These are phyloP conservation scores for Hypocrella siamensis DNA, from an alignment of 2,329 filamentous ascomycete species.

Conservation along the genomic window DNA sequence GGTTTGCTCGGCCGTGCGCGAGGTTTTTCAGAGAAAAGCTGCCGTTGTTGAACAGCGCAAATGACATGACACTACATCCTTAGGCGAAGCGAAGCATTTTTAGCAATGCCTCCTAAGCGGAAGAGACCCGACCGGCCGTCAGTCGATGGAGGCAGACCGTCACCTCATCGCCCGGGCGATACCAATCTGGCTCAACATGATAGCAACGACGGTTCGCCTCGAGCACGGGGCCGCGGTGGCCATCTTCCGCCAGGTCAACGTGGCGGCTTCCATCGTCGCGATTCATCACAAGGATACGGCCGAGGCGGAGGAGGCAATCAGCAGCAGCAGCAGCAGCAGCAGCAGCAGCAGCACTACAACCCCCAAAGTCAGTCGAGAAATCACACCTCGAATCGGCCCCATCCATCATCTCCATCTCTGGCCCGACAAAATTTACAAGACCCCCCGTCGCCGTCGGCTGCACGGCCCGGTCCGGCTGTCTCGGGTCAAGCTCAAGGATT, in stretches of 20 bases:
- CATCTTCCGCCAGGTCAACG: constrained; percentile 22
- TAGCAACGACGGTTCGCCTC: constrained; percentile 31
- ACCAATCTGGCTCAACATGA: constrained; percentile 42
- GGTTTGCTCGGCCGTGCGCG: no score
- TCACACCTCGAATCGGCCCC: constrained; percentile 7
- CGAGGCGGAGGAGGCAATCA: constrained; percentile 10
- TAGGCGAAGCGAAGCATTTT: constrained; percentile 6
- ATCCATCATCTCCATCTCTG: constrained; percentile 9
- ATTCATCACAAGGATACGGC: constrained; percentile 26
- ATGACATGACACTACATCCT: constrained; percentile 16
- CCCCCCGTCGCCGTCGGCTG: constrained; percentile 1
- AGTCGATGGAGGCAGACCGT: constrained; percentile 36
- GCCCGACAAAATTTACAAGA: constrained; percentile 9
- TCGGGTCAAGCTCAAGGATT: neutral
- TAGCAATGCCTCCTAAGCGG: constrained; percentile 41
- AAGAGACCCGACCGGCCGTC: constrained; percentile 38
- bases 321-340: constrained; percentile 8
- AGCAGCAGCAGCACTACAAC: constrained; percentile 6
- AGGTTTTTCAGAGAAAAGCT: no score
- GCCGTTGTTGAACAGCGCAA: constrained; percentile 10
- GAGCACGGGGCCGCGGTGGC: constrained; percentile 27
- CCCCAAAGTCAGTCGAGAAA: constrained; percentile 8
- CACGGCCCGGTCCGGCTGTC: neutral
- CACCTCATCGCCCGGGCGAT: constrained; percentile 47
- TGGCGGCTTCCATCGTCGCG: constrained; percentile 33